Evolutionary conservation across 116 monocot species (phyloP), one percentile per base, ranked within the genome.

Genomic region (Trichopus zeylanicus): DNA sequence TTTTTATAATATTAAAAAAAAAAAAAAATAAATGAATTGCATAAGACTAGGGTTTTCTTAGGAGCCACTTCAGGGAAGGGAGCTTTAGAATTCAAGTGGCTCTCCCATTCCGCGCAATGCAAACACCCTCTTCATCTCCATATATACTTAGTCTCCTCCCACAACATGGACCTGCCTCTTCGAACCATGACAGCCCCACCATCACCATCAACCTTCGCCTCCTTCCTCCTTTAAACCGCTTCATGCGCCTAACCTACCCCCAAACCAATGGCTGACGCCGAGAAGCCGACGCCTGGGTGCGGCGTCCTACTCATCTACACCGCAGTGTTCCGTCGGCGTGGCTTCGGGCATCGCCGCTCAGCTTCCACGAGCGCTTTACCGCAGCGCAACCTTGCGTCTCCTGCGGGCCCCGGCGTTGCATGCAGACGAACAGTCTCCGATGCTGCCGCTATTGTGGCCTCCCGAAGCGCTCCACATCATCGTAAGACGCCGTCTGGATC

Each of bases 231-330:
- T n/a, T n/a, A n/a, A n/a, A n/a, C n/a, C n/a, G n/a, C n/a, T n/a
- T n/a, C n/a, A n/a, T n/a, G n/a, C n/a, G n/a, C n/a, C n/a, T n/a
- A n/a, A n/a, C n/a, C n/a, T n/a, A n/a, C n/a, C n/a, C n/a, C n/a
- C n/a, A 13, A 42, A 37, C 7, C 7, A 39, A 62, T 62, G 62
- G 52, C 6, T 23, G 56, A 66, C 15, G 30, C 6, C 60, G 39
- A 29, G 53, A 69, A 51, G 55, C 21, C 2, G 54, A 38, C 62
- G 34, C 57, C 69, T 1, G 75, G 75, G 18, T 75, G 75, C 59
- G 62, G 48, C 29, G 56, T 75, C 52, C 48, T 69, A 4, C 46
- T 30, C 32, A 19, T 69, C 11, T 69, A 73, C 32, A 42, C 53
- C 42, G 37, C 46, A 26, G 49, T 77, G 57, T 67, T 77, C 60